Evolutionary conservation across 805 yeast species (phyloP), one percentile per base, ranked within the genome.

Genomic region (Ogataea methanolica): DNA sequence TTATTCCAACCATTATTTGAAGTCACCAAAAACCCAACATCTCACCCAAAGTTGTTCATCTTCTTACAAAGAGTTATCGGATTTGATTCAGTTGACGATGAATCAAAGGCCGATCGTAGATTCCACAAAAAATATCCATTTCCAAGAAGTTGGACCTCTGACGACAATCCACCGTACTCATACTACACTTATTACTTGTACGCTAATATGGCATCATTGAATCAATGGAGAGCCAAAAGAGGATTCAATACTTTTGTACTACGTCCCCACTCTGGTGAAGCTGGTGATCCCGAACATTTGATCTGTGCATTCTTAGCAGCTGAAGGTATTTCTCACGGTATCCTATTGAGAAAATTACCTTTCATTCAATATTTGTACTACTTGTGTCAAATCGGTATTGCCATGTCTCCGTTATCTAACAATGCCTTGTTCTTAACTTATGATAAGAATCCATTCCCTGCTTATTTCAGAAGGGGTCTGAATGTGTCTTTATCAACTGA

Each of bases 231-330:
- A 68, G 70, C 74, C 33, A 75, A 72, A 48, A 76, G 91, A 48
- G 85, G 87, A 0, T 86, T 80, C 68, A 91, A 87, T 65, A 91
- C 97, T 0, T 84, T 94, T 68, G 95, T 89, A n/a, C 72, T 94
- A 58, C 79, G 99, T 60, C 99, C 99, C 4, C 99, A 94, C 67
- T 88, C 96, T 57, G 99, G 99, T 53, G 99, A 94, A 68, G 99
- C 99, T n/a, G 99, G 99, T 50, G 99, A 94, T 62, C 97, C 98
- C 1, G 98, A 94, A 61, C 99, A 94, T 71, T 74, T 95, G 61
- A 88, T 91, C 40, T 78, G 91, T 43, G 91, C 99, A 1, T 94
- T 86, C 60, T 69, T 94, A 59, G 80, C 94, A 1, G 83, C 97
- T 1, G 95, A 92, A 61, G 88, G 96, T 44, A 94, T 94, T 50